Evolutionary conservation across 2,329 filamentous ascomycete species (phyloP).

Genomic region (Alternaria sp.): DNA sequence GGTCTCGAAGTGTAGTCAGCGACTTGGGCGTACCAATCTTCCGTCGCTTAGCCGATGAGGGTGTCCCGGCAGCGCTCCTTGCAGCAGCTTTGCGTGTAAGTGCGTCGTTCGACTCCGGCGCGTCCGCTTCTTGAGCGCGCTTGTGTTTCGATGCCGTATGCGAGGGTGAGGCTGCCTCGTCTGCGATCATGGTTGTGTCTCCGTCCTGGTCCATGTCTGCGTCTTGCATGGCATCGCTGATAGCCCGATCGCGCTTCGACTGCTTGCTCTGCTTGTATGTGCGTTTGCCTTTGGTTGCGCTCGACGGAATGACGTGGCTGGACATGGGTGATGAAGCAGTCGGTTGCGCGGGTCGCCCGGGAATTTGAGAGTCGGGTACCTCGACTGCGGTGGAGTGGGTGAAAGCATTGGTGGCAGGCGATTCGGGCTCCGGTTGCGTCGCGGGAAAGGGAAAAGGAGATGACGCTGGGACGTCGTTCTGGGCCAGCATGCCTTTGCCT

Average conservation of each 20-base stretch:
- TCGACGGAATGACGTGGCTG: constrained; percentile 12
- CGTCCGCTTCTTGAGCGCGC: neutral
- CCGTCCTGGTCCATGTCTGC: neutral
- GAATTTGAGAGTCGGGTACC: constrained; percentile 20
- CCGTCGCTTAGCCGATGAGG: neutral
- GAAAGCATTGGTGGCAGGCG: neutral
- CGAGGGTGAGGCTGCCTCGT: neutral
- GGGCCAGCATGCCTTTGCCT: neutral
- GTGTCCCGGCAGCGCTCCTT: neutral
- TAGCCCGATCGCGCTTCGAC: neutral
- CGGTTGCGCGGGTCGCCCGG: neutral
- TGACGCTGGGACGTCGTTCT: neutral
- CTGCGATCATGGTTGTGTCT: neutral
- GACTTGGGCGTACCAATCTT: constrained; percentile 4
- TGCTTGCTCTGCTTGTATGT: constrained; percentile 10
- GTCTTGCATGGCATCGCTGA: neutral
- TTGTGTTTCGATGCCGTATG: neutral
- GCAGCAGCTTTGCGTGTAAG: neutral
- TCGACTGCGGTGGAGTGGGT: constrained; percentile 8
- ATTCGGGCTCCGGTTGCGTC: neutral
- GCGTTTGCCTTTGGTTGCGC: constrained; percentile 5
- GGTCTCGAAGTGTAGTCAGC: constrained; percentile 3
- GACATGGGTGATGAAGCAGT: constrained; percentile 9
- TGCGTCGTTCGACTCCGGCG: neutral
- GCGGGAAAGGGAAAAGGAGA: constrained; percentile 12